Percentiles rank a stretch among this genome's conserved stretches.
Conservation (phyloP, 75 land plant genomes). For the Selaginella moellendorffii region DNA sequence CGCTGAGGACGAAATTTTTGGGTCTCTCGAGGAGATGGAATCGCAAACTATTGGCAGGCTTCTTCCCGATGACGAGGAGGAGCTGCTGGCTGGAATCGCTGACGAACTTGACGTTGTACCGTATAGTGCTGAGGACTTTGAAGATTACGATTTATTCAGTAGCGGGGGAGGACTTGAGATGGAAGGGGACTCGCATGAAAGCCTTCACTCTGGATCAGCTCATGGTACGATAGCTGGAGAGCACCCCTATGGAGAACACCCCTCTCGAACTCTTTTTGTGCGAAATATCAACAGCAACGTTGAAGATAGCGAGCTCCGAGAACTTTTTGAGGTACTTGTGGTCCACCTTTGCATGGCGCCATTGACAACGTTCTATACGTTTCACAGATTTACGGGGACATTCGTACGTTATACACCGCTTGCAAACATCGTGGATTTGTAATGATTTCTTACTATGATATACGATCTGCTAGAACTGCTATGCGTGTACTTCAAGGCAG, state of each 20-base stretch:
- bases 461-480: slow-evolving; percentile 63
- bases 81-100: slow-evolving; percentile 58
- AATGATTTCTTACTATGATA: slow-evolving; percentile 89
- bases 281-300: slow-evolving; percentile 76
- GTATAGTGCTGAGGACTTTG: slow-evolving; percentile 50
- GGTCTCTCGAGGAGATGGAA: slow-evolving; percentile 33
- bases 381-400: slow-evolving; percentile 70
- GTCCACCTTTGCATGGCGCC: background rate
- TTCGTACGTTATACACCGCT: slow-evolving; percentile 73
- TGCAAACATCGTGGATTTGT: slow-evolving; percentile 91
- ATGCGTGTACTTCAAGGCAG: slow-evolving; percentile 77
- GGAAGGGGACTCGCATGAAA: slow-evolving; percentile 48
- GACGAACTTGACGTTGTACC: slow-evolving; percentile 41
- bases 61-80: slow-evolving; percentile 89
- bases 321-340: slow-evolving; percentile 69
- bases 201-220: slow-evolving; percentile 27
- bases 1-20: background rate
- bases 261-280: slow-evolving; percentile 62
- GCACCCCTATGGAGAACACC: slow-evolving; percentile 97
- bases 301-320: slow-evolving; percentile 65
- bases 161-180: slow-evolving; percentile 85
- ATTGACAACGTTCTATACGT: background rate
- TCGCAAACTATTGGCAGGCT: slow-evolving; percentile 39
- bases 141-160: slow-evolving; percentile 82
- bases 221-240: slow-evolving; percentile 65